Percentiles rank a stretch among this genome's conserved stretches.
These are phyloP conservation scores for Neofusicoccum laricinum DNA, from an alignment of 2,329 filamentous ascomycete species.

Conservation along the genomic window DNA sequence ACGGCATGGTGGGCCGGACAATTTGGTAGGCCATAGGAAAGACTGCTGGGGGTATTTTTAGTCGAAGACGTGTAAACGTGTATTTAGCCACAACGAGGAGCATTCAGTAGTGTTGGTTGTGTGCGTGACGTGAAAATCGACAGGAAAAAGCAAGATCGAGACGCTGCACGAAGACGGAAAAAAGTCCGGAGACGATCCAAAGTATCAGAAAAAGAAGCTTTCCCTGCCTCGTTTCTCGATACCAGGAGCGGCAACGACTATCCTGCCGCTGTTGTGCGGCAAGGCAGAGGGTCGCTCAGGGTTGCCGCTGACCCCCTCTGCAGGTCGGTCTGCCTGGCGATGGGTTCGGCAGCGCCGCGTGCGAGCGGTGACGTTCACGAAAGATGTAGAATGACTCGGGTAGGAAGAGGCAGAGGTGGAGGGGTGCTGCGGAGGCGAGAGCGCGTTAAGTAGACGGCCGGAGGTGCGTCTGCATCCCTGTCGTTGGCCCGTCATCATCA, in stretches of 20 bases:
- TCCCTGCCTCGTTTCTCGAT: not conserved
- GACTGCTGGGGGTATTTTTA: not conserved
- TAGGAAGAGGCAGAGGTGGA: not conserved
- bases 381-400: not conserved
- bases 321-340: not conserved
- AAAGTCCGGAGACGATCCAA: not conserved
- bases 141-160: not conserved
- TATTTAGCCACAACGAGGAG: not conserved
- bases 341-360: not conserved
- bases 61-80: not conserved
- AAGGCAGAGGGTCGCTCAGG: not conserved
- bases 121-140: not conserved
- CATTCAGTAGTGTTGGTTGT: not conserved
- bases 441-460: not conserved
- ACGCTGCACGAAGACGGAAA: not conserved
- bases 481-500: constrained; percentile 12
- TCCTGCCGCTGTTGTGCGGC: not conserved
- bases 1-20: no score
- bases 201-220: not conserved
- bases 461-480: not conserved
- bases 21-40: no score
- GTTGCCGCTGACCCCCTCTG: not conserved
- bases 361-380: not conserved
- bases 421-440: not conserved
- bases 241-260: not conserved